Evolutionary conservation across 2,329 filamentous ascomycete species (phyloP).

Genomic region (Talaromyces sp.): DNA sequence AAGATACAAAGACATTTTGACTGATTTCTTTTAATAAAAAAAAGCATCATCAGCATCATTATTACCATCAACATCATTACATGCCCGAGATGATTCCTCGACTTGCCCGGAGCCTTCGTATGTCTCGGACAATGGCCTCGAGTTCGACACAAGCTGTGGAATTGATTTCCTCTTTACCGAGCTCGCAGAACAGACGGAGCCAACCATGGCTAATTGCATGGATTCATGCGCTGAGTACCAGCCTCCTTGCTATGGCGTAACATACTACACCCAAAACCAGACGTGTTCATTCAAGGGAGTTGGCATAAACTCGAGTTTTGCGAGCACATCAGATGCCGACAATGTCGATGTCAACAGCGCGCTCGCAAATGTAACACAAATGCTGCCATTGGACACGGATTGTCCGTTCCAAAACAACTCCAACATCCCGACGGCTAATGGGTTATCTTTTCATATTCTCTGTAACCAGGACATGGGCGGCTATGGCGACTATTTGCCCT

Average conservation of each 20-base stretch:
- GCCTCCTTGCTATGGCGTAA: conserved; percentile 3
- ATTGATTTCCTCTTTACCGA: background rate
- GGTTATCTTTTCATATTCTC: conserved; percentile 1
- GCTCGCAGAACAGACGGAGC: background rate
- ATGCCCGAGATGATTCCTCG: background rate
- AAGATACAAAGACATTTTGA: background rate
- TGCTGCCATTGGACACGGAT: background rate
- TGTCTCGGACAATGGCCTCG: conserved; percentile 1
- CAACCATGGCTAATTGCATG: conserved; percentile 4
- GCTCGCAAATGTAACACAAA: conserved; percentile 1
- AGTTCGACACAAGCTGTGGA: conserved; percentile 4
- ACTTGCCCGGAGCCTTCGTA: background rate
- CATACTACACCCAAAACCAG: conserved; percentile 7
- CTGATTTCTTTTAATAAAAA: background rate
- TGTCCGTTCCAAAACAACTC: conserved; percentile 9
- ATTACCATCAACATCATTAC: background rate
- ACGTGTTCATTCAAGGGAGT: conserved; percentile 1
- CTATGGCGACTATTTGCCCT: conserved; percentile 2
- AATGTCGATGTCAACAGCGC: conserved; percentile 6
- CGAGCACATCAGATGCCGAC: background rate
- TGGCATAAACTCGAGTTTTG: background rate
- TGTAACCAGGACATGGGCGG: conserved; percentile 4
- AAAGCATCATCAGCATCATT: background rate
- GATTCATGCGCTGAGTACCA: conserved; percentile 1
- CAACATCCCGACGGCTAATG: background rate